Evolutionary conservation across 78 protist genomes (phyloP), one percentile per base, ranked within the genome.

Genomic region (Goniomonas avonlea): DNA sequence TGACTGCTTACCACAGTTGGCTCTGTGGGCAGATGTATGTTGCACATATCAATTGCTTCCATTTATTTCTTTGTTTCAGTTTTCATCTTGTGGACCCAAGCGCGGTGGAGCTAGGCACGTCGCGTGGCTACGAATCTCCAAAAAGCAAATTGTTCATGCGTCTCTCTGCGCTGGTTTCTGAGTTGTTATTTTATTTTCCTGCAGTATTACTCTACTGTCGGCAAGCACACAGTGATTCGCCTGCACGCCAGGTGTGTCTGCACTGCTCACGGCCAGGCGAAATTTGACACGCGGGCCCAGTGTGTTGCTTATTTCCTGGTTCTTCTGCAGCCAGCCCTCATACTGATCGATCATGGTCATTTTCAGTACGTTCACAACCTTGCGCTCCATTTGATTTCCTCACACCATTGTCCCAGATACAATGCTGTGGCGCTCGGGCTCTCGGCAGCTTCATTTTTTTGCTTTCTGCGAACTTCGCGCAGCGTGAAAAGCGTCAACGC

Each of bases 271-370:
- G n/a, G n/a, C n/a, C n/a, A n/a, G n/a, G n/a, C n/a, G n/a, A n/a
- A n/a, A n/a, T n/a, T n/a, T n/a, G n/a, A n/a, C n/a, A n/a, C n/a
- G n/a, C n/a, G n/a, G n/a, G n/a, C n/a, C n/a, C n/a, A n/a, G n/a
- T n/a, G n/a, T n/a, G n/a, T n/a, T n/a, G n/a, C n/a, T n/a, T n/a
- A n/a, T n/a, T n/a, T 35, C 31, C 17, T 7, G 11, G 61, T 37
- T 8, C 56, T 48, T 9, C 53, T 79, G 2, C 40, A 66, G 25
- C 68, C 69, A 0, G 61, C 48, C 1, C 77, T 90, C 32, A 74
- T 90, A 35, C 48, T 91, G 35, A 38, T 85, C n/a, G 43, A 92
- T 25, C 86, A 84, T n/a, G 99, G 96, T 31, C 99, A 96, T 77
- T 96, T 95, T 47, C 99, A 96, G 86, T 93, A 37, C 86, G n/a